Base-by-base conservation (phyloP, 176 grass and related monocot species). In the Aegilops longissima region DNA sequence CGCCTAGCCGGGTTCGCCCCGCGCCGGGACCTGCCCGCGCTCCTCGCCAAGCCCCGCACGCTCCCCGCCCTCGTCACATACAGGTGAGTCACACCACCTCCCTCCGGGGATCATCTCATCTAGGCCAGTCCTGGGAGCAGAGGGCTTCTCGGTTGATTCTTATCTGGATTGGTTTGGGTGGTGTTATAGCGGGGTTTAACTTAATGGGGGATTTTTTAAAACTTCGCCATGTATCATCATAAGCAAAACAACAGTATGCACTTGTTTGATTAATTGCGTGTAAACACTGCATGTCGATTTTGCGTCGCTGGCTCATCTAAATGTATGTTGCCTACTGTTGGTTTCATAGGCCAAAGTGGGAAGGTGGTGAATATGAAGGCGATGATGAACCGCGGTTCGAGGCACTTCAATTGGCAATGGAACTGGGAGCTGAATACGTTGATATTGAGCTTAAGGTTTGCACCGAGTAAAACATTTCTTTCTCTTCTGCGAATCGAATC, bases 391-490 rank as follows among this genome's bases (percentile, higher is more conserved):
- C 82, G 1, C 83, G 97, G 21, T 91, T 92, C 1, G 87, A 99
- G 83, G 92, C 85, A 4, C 94, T 99, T 54, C 33, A 73, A 3
- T 70, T 94, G 58, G 97, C 97, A 66, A 93, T 97, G 87, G 90
- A 99, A 87, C 75, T 99, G 47, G 94, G 97, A 61, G 97, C 94
- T 78, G 97, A 99, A 83, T 97, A 94, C 68, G 83, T 99, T 62
- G 97, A 99, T 70, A 88, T 99, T 30, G 97, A 99, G 76, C 88
- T 96, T 68, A 99, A 99, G 94, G 97, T 99, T 83, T 21, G 56
- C 11, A 77, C 79, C 44, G 13, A 77, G 9, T 56, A 5, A 29
- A 34, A 6, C 17, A 35, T 20, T 27, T 75, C 54, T 23, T 81
- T 65, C 44, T 33, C 40, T 59, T 47, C 40, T 25, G 83, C 67